These are phyloP conservation scores for Cryptosporidium muris DNA, from an alignment of 169 alveolate species.

Conservation along the genomic window DNA sequence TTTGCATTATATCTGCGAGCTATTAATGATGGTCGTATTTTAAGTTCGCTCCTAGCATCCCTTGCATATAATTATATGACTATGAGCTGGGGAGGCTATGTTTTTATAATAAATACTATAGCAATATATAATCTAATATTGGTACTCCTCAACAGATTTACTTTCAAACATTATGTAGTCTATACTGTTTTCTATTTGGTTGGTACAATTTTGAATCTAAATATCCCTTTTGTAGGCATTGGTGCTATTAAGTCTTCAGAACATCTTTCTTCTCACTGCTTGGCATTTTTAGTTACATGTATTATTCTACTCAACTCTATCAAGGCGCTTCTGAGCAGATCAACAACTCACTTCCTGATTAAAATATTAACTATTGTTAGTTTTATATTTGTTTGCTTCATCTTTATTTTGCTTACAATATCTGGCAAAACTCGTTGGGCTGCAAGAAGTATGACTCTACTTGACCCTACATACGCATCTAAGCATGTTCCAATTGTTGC, in stretches of 20 bases:
- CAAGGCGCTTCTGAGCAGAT: slow-evolving; percentile 21
- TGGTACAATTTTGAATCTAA: slow-evolving; percentile 93
- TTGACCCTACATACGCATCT: slow-evolving; percentile 97
- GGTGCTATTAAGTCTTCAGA: slow-evolving; percentile 92
- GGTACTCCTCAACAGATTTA: slow-evolving; percentile 87
- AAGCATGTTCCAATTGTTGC: slow-evolving; percentile 96
- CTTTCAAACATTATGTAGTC: slow-evolving; percentile 86
- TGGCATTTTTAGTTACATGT: slow-evolving; percentile 82
- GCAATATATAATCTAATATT: slow-evolving; percentile 92
- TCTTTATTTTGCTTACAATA: slow-evolving; percentile 41
- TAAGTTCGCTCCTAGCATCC: slow-evolving; percentile 81
- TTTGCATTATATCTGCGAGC: slow-evolving; percentile 93
- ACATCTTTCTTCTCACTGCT: slow-evolving; percentile 96
- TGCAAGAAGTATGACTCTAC: slow-evolving; percentile 93
- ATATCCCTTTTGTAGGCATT: slow-evolving; percentile 93
- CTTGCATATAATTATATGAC: slow-evolving; percentile 89
- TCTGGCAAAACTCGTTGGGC: slow-evolving; percentile 90
- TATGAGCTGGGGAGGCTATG: slow-evolving; percentile 99
- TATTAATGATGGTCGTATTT: slow-evolving; percentile 89
- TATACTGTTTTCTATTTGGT: slow-evolving; percentile 92
- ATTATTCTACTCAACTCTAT: slow-evolving; percentile 23
- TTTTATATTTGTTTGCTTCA: slow-evolving; percentile 18
- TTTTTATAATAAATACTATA: slow-evolving; percentile 93
- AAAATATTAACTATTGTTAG: slow-evolving; percentile 11
- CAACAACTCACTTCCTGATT: slow-evolving; percentile 33